Evolutionary conservation across 2,329 filamentous ascomycete genomes (phyloP), one percentile per base, ranked within the genome.

Genomic region (Emmonsiellopsis sp.): DNA sequence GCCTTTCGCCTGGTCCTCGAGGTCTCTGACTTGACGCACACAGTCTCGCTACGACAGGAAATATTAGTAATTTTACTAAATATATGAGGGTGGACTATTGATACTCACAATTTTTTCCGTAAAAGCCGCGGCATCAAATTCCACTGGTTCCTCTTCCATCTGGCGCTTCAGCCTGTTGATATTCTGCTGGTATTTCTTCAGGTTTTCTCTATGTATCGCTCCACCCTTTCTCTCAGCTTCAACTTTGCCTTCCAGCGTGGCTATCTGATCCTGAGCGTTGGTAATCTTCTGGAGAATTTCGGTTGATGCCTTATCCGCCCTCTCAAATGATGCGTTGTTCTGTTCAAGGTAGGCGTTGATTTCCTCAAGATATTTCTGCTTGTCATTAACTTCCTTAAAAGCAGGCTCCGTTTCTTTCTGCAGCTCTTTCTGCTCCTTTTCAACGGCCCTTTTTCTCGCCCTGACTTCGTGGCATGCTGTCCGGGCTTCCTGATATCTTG

Each of bases 81-180:
- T 42, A 31, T 11, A 42, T 46, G 17, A n/a, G 32, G 36, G 1
- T 17, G 5, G 10, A 31, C n/a, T 10, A 50, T 27, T 3, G 5
- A 45, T 32, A 31, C 84, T 69, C 70, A 87, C 85, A 67, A 90
- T 85, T 57, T 81, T 81, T 51, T 82, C 79, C 59, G 92, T 93
- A 72, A 83, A 91, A 4, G 81, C 81, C 5, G 77, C 74, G 8
- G 81, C 69, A 63, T 93, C 83, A 63, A 93, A 89, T 5, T 84
- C 78, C 0, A 78, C 74, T 0, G 85, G 83, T 10, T 77, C 76
- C 43, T 84, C 79, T 54, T 83, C 79, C 58, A 83, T 69, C 56
- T 81, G 77, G 5, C 78, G 82, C 63, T 86, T 78, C n/a, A 91
- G 71, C 6, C 74, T 72, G 2, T 77, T 80, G 46, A 95, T 83